phyloP scores from a whole-genome alignment of 2,329 filamentous ascomycete species.

The Pseudogymnoascus sp. region DNA sequence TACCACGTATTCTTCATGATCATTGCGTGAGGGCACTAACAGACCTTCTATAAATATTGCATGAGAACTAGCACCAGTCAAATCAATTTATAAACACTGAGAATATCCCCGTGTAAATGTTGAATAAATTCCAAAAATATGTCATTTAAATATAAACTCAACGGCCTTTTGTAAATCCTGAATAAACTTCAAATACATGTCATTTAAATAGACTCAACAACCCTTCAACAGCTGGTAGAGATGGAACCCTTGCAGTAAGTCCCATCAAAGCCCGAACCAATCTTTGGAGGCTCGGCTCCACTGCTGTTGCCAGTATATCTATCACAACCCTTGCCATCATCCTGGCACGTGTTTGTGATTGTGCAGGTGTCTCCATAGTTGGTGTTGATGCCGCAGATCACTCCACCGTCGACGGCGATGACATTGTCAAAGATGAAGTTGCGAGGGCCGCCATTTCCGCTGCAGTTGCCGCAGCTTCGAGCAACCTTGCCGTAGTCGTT shows the following conservation, averaged over 20 bases:
- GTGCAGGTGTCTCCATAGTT: slow-evolving; percentile 43
- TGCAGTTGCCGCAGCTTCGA: slow-evolving; percentile 44
- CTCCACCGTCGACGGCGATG: slow-evolving; percentile 34
- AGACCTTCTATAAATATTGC: too few species aligned
- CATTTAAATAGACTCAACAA: background rate
- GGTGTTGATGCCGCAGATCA: slow-evolving; percentile 42
- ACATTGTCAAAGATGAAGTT: slow-evolving; percentile 39
- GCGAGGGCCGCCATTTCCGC: slow-evolving; percentile 32
- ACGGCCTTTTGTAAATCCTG: too few species aligned
- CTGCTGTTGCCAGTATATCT: slow-evolving; percentile 32
- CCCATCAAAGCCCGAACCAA: slow-evolving; percentile 33
- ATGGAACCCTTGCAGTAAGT: slow-evolving; percentile 26
- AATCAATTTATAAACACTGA: too few species aligned
- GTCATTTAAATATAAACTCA: too few species aligned
- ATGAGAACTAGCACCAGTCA: too few species aligned
- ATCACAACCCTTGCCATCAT: slow-evolving; percentile 25
- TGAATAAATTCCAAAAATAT: too few species aligned
- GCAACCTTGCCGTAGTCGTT: slow-evolving; percentile 41
- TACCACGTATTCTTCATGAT: too few species aligned
- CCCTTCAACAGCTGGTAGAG: slow-evolving; percentile 10
- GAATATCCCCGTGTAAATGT: too few species aligned
- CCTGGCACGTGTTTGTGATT: slow-evolving; percentile 33
- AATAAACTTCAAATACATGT: background rate
- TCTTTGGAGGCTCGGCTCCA: slow-evolving; percentile 33
- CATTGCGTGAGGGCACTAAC: too few species aligned